Base-by-base conservation (phyloP, 148 eudicot species). In the Cornus kousa region DNA sequence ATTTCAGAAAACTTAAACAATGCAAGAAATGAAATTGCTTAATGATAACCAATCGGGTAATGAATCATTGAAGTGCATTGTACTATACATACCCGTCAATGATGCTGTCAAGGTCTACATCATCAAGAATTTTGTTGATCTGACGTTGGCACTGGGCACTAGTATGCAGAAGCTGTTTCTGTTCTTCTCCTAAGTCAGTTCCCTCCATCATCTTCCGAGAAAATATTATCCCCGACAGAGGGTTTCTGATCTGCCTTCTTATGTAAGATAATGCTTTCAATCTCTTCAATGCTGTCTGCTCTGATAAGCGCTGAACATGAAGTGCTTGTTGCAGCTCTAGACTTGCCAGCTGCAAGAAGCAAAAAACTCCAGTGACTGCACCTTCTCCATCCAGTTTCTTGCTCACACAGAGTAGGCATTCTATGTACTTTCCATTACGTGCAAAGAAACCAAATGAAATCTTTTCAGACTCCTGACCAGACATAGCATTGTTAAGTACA, bases 281-380 rank as follows among this genome's bases (percentile, higher is more conserved):
- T 74, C 97, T 88, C 85, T 95, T 91, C 70, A 85, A 68, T 4
- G 97, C 97, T 76, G 89, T 93, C 80, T 91, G 93, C 79, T 93
- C 97, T 0, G 99, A 86, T 68, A 93, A 74, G 11, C 97, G 70
- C 75, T 95, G 99, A 64, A 95, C 78, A 77, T 95, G 97, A 67
- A 95, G 88, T 1, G 97, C 97, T 77, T 90, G 97, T 43, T 91
- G 99, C 79, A 95, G 85, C 78, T 95, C 99, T 32, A 80, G 97
- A 85, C 99, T 95, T 32, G 99, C 94, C 64, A 95, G 87, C 89
- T 95, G 99, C 88, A 95, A 79, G 86, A 95, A 95, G 83, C 97
- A 95, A 81, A 95, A 95, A 53, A 89, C 77, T 10, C 99, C 97
- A 20, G 92, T 95, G 20, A 90, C 84, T 0, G 85, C 64, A 40